Evolutionary conservation across 2,329 filamentous ascomycete genomes (phyloP).

Genomic region (Aplosporella prunicola): DNA sequence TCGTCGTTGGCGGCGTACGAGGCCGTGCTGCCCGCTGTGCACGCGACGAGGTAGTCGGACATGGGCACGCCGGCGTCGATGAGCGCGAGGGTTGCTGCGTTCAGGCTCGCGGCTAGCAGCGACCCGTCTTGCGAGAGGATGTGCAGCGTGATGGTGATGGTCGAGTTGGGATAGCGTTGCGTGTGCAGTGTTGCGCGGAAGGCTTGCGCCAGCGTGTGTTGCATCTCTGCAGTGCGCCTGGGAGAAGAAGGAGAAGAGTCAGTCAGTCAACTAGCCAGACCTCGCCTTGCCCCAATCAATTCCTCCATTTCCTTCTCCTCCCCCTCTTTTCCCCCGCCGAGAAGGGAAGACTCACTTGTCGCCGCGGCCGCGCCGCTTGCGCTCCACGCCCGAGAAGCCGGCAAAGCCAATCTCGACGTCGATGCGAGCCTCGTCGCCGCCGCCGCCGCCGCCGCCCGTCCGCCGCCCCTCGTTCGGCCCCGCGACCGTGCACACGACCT

Average conservation of each 20-base stretch:
- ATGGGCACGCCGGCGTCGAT: slow-evolving; percentile 94
- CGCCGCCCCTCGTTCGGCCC: slow-evolving; percentile 67
- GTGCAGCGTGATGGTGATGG: slow-evolving; percentile 74
- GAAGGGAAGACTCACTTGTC: slow-evolving; percentile 66
- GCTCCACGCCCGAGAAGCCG: slow-evolving; percentile 79
- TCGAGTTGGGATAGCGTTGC: slow-evolving; percentile 79
- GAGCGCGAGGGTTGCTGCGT: slow-evolving; percentile 82
- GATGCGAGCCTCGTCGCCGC: slow-evolving; percentile 51
- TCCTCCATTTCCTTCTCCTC: too few species aligned
- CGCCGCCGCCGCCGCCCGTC: background rate
- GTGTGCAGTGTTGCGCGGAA: slow-evolving; percentile 73
- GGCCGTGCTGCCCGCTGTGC: slow-evolving; percentile 73
- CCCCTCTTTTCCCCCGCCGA: too few species aligned
- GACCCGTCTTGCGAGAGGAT: slow-evolving; percentile 86
- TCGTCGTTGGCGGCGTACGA: slow-evolving; percentile 50
- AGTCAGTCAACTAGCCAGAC: too few species aligned
- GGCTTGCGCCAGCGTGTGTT: slow-evolving; percentile 66
- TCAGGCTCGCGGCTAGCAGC: slow-evolving; percentile 79
- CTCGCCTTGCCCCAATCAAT: too few species aligned
- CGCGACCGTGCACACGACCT: slow-evolving; percentile 84
- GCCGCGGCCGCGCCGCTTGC: slow-evolving; percentile 62
- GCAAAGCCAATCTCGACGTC: slow-evolving; percentile 76
- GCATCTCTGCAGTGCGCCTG: slow-evolving; percentile 72
- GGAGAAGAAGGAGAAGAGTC: slow-evolving; percentile 4
- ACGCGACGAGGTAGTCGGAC: slow-evolving; percentile 81